A percentile compares a stretch with the other conserved stretches of the same genome.
phyloP scores from a whole-genome alignment of 768 basidiomycete species.

The Leccinum barrowsii region DNA sequence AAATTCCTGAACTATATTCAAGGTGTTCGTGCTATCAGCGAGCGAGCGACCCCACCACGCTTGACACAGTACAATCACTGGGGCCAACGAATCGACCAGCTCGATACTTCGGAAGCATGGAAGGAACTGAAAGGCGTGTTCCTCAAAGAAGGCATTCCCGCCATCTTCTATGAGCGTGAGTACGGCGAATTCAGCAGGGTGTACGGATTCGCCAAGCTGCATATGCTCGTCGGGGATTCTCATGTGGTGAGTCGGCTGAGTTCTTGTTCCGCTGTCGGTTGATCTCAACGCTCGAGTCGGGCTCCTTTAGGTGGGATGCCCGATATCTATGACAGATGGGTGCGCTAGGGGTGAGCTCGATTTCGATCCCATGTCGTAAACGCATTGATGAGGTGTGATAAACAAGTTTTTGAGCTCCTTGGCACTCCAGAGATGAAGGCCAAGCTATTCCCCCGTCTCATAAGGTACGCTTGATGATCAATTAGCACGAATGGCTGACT shows the following conservation, averaged over 20 bases:
- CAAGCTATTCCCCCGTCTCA: constrained; percentile 55
- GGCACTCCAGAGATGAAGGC: constrained; percentile 59
- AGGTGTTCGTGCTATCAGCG: constrained; percentile 53
- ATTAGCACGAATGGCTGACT: background rate
- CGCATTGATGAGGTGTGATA: background rate
- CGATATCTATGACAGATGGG: constrained; percentile 79
- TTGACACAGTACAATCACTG: constrained; percentile 73
- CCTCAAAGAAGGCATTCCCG: constrained; percentile 65
- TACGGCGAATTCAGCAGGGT: constrained; percentile 58
- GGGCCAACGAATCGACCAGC: constrained; percentile 61
- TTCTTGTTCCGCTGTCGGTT: background rate
- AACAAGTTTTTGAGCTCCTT: constrained; percentile 56
- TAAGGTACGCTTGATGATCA: constrained; percentile 41
- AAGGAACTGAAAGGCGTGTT: constrained; percentile 57
- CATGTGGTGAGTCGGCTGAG: constrained; percentile 45
- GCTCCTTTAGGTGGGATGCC: constrained; percentile 57
- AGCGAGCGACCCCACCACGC: constrained; percentile 44
- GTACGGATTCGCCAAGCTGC: constrained; percentile 62
- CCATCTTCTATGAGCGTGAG: constrained; percentile 64
- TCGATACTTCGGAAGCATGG: constrained; percentile 76
- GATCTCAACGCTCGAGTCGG: background rate
- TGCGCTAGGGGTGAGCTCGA: constrained; percentile 49
- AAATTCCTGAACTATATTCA: background rate
- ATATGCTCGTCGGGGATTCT: constrained; percentile 60
- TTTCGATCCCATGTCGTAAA: background rate